A percentile compares a stretch with the other conserved stretches of the same genome.
phyloP scores from a whole-genome alignment of 768 basidiomycete genomes.

The Mycena rosella region DNA sequence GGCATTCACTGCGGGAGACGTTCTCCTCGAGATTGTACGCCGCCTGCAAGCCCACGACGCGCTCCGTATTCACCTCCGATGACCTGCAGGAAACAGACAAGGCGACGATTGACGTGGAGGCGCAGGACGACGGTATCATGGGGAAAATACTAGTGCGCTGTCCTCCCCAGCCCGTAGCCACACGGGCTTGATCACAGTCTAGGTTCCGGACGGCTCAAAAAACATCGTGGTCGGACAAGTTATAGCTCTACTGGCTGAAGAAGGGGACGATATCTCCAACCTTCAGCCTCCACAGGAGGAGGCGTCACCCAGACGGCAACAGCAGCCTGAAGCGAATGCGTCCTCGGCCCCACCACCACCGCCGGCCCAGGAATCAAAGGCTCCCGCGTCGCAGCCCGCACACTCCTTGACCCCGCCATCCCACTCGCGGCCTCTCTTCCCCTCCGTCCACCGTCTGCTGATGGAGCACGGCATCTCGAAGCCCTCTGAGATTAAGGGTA shows the following conservation, averaged over 20 bases:
- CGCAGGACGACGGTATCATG: conserved; percentile 95
- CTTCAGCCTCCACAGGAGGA: conserved; percentile 74
- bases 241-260: conserved; percentile 94
- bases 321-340: conserved; percentile 38
- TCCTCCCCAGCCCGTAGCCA: background rate
- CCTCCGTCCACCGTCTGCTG: conserved; percentile 89
- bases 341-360: conserved; percentile 44
- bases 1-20: conserved; percentile 82
- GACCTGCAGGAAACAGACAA: conserved; percentile 87
- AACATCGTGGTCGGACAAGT: conserved; percentile 88
- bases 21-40: conserved; percentile 90
- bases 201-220: conserved; percentile 85
- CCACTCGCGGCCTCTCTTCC: conserved; percentile 84
- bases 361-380: conserved; percentile 47
- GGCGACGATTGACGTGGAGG: conserved; percentile 98
- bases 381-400: conserved; percentile 45
- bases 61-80: conserved; percentile 11
- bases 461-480: conserved; percentile 72
- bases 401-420: conserved; percentile 53
- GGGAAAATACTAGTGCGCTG: conserved; percentile 89
- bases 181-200: conserved; percentile 13
- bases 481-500: conserved; percentile 82
- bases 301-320: conserved; percentile 42
- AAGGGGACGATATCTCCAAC: conserved; percentile 94
- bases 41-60: conserved; percentile 8